Conservation (phyloP, 441 rosid species). For the Bruguiera hainesii region DNA sequence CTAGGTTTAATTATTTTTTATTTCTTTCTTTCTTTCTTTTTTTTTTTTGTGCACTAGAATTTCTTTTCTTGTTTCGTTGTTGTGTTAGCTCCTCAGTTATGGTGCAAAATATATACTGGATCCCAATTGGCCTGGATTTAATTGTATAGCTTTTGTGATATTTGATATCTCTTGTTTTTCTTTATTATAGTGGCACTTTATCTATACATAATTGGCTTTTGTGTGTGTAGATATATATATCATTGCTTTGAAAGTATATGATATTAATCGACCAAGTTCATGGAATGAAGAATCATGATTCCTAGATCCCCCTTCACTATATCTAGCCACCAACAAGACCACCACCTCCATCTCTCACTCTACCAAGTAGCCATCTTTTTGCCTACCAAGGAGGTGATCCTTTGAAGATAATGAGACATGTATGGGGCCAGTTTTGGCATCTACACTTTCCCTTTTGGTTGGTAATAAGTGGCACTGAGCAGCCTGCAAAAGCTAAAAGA, state of each 20-base stretch:
- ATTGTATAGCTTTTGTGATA: neutral
- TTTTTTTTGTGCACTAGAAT: no score
- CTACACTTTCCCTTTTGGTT: constrained; percentile 13
- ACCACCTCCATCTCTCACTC: constrained; percentile 28
- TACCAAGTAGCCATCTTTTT: constrained; percentile 30
- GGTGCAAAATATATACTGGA: no score
- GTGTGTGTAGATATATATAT: neutral
- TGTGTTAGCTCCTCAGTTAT: neutral
- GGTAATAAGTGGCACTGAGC: constrained; percentile 15
- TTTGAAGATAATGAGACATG: constrained; percentile 6
- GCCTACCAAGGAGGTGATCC: constrained; percentile 25
- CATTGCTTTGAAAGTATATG: neutral
- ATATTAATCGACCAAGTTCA: no score
- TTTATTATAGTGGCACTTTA: neutral
- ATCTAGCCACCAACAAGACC: constrained; percentile 30
- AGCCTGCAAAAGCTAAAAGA: constrained; percentile 12
- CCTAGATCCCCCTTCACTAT: constrained; percentile 26
- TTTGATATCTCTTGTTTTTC: neutral
- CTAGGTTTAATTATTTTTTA: no score
- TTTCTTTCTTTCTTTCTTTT: no score
- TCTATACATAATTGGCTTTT: no score
- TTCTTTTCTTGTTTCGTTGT: neutral
- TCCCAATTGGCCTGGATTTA: neutral
- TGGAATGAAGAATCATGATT: constrained; percentile 19
- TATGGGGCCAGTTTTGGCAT: constrained; percentile 30